Evolutionary conservation across 148 eudicot species (phyloP), one percentile per base, ranked within the genome.

Genomic region (Fagopyrum homotropicum): DNA sequence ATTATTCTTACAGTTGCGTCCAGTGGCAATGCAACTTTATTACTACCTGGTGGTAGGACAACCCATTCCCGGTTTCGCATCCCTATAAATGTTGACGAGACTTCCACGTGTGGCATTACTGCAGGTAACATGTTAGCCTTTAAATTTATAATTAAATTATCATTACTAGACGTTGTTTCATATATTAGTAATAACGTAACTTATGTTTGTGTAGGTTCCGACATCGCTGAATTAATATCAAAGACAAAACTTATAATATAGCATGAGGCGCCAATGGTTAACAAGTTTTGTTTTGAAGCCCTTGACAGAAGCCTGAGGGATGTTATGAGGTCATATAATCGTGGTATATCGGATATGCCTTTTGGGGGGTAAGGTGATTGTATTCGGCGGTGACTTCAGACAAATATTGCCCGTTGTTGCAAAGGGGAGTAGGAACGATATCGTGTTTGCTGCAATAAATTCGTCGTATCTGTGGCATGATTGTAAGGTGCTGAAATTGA

Each of bases 61-160:
- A 17, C 82, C 6, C 82, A 82, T 47, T 82, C 82, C 0, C 69
- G 82, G 46, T 82, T 82, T 26, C 15, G 26, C 0, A 82, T 82
- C 15, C 78, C 78, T 0, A 17, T 82, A 0, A n/a, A 49, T 1
- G 5, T 75, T 8, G 12, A 49, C 60, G 78, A 79, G 8, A 51
- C 69, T 57, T 79, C 82, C 0, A 56, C 35, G 0, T 82, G 80
- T 26, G 14, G 10, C 6, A 73, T 79, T 8, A 50, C 47, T 4
- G 66, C 47, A 22, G 59, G 73, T 3, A 55, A 22, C 26, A 22
- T 22, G 26, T 22, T 22, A 22, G 26, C 26, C 26, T 22, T 22
- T 22, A 22, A 22, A 22, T 22, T 22, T 22, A 22, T 22, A 22
- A 22, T 22, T 22, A 22, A 22, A 22, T 22, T 22, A 22, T 22